These are phyloP conservation scores for Pleurostoma richardsiae DNA, from an alignment of 2,329 filamentous ascomycete species.

Conservation along the genomic window DNA sequence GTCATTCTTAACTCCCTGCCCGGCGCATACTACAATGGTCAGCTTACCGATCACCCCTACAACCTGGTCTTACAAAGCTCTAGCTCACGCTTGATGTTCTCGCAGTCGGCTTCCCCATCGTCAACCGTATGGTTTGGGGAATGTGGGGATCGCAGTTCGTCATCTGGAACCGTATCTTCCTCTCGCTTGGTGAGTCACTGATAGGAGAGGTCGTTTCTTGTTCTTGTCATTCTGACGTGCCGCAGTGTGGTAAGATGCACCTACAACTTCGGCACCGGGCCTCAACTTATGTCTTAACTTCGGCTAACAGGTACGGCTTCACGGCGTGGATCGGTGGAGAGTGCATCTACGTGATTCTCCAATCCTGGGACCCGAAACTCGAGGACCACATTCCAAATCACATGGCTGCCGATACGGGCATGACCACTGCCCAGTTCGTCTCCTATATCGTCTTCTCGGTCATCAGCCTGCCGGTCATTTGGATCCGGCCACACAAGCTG, in stretches of 20 bases:
- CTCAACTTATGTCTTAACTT: background rate
- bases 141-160: constrained; percentile 18
- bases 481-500: constrained; percentile 36
- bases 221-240: constrained; percentile 1
- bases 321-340: constrained; percentile 41
- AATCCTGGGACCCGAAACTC: constrained; percentile 36
- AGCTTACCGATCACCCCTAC: constrained; percentile 2
- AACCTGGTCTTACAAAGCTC: too few species aligned
- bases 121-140: constrained; percentile 24
- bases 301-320: constrained; percentile 31
- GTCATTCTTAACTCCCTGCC: constrained; percentile 37
- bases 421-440: constrained; percentile 38
- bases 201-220: too few species aligned
- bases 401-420: constrained; percentile 32
- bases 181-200: constrained; percentile 28
- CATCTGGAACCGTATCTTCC: constrained; percentile 32
- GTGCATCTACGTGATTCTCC: constrained; percentile 38
- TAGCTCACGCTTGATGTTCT: background rate
- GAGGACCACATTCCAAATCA: constrained; percentile 35
- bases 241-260: background rate
- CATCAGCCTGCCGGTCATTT: constrained; percentile 36
- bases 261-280: background rate
- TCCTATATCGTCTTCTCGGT: constrained; percentile 38
- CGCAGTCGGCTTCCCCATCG: constrained; percentile 23
- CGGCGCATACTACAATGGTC: constrained; percentile 34